Base-by-base conservation (phyloP, 2,329 filamentous ascomycete species). In the Diaporthe batatas region DNA sequence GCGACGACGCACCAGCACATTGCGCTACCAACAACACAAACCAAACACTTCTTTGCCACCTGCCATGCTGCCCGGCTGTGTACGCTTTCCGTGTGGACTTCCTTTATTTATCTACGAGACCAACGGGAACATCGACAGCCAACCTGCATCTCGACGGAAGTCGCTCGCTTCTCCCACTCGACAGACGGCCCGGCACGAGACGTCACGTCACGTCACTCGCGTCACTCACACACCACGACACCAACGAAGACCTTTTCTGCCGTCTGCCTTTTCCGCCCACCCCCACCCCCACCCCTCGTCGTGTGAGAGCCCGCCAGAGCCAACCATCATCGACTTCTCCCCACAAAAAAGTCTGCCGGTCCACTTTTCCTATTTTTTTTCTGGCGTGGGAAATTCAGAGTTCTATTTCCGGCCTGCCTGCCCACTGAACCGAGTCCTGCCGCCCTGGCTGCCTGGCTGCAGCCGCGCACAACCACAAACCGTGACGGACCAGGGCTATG, bases 331-430 rank as follows among this genome's bases (percentile, higher is more conserved):
- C 44, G 3, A 4, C 29, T 25, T 3, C 16, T 42, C 55, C 55
- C 68, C 68, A 70, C 68, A 70, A 70, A 70, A 70, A 70, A 70
- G 68, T 70, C 68, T 70, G 68, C 68, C 25, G 68, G 44, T 44
- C 68, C 68, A 70, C 58, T 74, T 73, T 71, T 57, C 29, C 54
- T 34, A 47, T 68, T 64, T 29, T 39, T 36, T 18, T 23, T 47
- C 53, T 58, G 36, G 18, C 59, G 23, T 47, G 44, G 57, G 36
- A 44, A 25, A 42, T 29, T 68, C 36, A 34, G 25, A 51, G 44
- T 36, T 65, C 59, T 51, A 65, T 65, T 68, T 39, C 65, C 58
- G 53, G 36, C 57, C 65, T 72, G 36, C n/a, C 70, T 47, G 68
- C 71, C 54, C 34, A 70, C 71, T 23, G 32, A n/a, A 47, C 34